phyloP scores from a whole-genome alignment of 495 filamentous ascomycete species.

The Penicillium cinerascens region DNA sequence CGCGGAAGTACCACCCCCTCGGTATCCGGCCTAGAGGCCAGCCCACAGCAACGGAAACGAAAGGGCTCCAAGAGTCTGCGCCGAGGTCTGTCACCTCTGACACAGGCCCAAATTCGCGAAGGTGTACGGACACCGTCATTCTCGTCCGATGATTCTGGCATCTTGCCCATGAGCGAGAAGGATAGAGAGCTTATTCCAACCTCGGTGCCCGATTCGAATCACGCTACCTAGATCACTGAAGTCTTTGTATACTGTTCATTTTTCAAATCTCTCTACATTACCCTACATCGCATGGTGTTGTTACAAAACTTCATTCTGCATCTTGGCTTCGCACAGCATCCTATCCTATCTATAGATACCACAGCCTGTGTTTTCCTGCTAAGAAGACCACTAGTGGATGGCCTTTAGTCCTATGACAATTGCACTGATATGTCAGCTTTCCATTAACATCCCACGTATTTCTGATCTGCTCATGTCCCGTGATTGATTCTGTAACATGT shows the following conservation, averaged over 20 bases:
- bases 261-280: neutral
- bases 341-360: neutral
- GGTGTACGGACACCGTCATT: slow-evolving; percentile 36
- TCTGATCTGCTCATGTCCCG: neutral
- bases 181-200: slow-evolving; percentile 23
- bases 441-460: too few relatives aligned
- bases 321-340: neutral
- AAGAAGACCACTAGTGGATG: neutral
- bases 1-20: slow-evolving; percentile 32
- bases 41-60: slow-evolving; percentile 33
- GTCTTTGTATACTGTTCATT: neutral
- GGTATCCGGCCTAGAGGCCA: slow-evolving; percentile 26
- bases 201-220: slow-evolving; percentile 15
- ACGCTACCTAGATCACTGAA: slow-evolving; percentile 4
- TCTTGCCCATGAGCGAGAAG: slow-evolving; percentile 20
- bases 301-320: neutral
- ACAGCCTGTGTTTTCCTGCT: neutral
- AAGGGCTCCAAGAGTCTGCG: slow-evolving; percentile 34
- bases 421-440: neutral
- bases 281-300: neutral
- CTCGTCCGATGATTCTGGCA: slow-evolving; percentile 37
- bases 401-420: neutral
- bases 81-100: slow-evolving; percentile 40
- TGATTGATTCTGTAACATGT: neutral
- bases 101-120: slow-evolving; percentile 44